phyloP scores from a whole-genome alignment of 2,329 filamentous ascomycete genomes.

The Paradendryphiella salina region DNA sequence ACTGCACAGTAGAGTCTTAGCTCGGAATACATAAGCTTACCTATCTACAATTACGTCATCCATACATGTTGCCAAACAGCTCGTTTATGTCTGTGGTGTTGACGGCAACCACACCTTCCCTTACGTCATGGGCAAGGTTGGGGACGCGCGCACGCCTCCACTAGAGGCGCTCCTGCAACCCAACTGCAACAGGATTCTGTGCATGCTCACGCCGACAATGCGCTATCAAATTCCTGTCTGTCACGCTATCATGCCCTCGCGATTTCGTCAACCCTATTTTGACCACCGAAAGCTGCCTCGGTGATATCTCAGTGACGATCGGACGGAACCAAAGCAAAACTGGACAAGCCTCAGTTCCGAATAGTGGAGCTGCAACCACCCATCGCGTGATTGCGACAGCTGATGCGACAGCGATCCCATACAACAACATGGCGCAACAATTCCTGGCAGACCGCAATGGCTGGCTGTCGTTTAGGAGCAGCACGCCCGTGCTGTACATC shows the following conservation, averaged over 20 bases:
- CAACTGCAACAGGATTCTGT: conserved; percentile 6
- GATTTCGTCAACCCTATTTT: not conserved
- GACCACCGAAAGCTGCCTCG: not conserved
- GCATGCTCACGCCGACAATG: conserved; percentile 8
- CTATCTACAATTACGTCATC: no score
- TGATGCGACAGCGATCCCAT: conserved; percentile 1
- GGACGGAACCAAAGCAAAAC: conserved; percentile 3
- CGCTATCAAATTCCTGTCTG: not conserved
- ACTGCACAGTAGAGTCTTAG: no score
- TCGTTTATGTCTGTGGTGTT: not conserved
- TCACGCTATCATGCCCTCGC: not conserved
- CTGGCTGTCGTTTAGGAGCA: conserved; percentile 48
- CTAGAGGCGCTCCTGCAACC: conserved; percentile 4
- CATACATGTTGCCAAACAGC: not conserved
- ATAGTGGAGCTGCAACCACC: conserved; percentile 12
- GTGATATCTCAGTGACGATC: not conserved
- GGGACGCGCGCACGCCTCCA: conserved; percentile 9
- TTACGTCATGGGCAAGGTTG: conserved; percentile 9
- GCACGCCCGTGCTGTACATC: conserved; percentile 53
- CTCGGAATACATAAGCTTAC: no score
- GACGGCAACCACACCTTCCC: not conserved
- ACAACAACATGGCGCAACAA: conserved; percentile 38
- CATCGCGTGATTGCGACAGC: conserved; percentile 5
- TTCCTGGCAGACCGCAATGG: conserved; percentile 45
- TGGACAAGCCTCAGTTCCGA: conserved; percentile 5